Base-by-base conservation (phyloP, 257 asterid species). In the Scutellaria galericulata region DNA sequence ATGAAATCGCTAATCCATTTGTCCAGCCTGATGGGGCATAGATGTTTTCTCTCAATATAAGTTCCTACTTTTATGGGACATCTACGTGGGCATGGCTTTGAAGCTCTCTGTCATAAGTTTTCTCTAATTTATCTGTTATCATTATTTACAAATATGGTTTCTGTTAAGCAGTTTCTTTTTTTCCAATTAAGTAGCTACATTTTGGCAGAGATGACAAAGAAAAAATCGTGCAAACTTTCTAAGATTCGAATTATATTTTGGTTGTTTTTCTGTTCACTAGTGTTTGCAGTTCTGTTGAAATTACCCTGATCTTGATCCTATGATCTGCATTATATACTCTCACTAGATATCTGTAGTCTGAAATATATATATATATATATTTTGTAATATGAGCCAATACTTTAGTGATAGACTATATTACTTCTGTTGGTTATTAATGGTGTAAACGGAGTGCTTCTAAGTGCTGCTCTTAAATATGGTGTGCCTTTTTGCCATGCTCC, bases 1-100 rank as follows among this genome's bases (percentile, higher is more conserved):
- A 95, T 71, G 99, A 95, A 77, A 95, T 95, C 8, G 80, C 98
- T 70, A 95, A 95, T 83, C 99, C 98, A 39, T 95, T 95, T 64
- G 75, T 87, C 73, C 96, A 92, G 82, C 88, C 97, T 24, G 96
- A 95, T 54, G 99, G 96, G 14, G 90, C 96, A 31, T 94, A 90
- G 82, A 18, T 46, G n/a, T n/a, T 54, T 41, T 63, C n/a, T 24
- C 66, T 48, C 56, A 37, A 15, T 24, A 45, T 56, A n/a, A 55
- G 55, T 14, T 77, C 70, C 65, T 48, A 31, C 48, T 58, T 50
- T n/a, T 24, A 18, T 41, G 68, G 74, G 27, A 69, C 74, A 42
- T 74, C 41, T 44, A 64, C 9, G 13, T 64, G 71, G 67, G 50
- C 9, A 11, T 13, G 13, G 46, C 59, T 64, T 53, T 59, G 13